Evolutionary conservation across 495 filamentous ascomycete species (phyloP), one percentile per base, ranked within the genome.

Genomic region (Chlorociboria aeruginascens): DNA sequence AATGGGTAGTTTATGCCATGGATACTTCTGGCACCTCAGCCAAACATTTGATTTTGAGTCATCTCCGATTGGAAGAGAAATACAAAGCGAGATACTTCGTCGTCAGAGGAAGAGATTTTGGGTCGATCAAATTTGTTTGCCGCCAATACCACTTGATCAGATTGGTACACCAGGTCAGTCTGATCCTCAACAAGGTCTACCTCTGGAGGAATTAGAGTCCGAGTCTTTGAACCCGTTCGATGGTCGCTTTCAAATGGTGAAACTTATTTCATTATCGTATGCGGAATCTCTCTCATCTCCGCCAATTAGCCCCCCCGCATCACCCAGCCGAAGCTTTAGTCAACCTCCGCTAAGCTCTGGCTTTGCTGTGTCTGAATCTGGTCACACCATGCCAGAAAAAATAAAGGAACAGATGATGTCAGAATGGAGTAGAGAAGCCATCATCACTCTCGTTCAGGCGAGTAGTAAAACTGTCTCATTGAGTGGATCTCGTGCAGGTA

Each of bases 1-100:
- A 25, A 68, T 92, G 16, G 89, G 85, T 32, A 87, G 82, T 58
- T 67, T 96, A 43, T 82, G 89, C 17, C 84, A 90, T 59, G 88
- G 89, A 6, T 95, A 95, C 64, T 74, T 95, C 39, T 87, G 85
- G 78, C 70, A 77, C 13, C 54, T 95, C 49, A 80, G 73, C 14
- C 81, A 89, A 51, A 78, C 75, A 46, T 92, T 94, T 52, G 78
- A 86, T 9, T 81, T 90, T 51, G 81, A 88, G 35, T 69, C 71
- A 8, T 77, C 80, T 0, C 63, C 65, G 11, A 67, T 83, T 31
- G 87, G 86, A 8, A 69, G 71, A 37, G 78, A 75, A 9, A 79
- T 96, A 29, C 73, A 81, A 46, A 78, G 71, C 39, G 89, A 95
- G 61, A 82, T 95, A 45, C 69, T 77, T 31, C 76, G 80, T 41